phyloP scores from a whole-genome alignment of 192 early-diverging fungal genomes.

The Coemansia sp. region DNA sequence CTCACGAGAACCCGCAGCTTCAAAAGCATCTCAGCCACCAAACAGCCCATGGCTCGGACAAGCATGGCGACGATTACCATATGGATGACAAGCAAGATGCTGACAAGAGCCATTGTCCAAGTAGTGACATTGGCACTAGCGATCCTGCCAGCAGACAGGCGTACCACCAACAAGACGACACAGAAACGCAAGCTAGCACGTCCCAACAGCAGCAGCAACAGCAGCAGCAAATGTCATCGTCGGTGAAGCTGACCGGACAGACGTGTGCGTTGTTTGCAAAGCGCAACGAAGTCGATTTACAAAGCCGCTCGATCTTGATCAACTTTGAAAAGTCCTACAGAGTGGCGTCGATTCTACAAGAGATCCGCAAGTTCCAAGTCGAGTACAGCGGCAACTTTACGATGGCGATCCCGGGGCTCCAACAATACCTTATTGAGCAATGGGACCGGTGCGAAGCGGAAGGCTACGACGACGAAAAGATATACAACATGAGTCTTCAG shows the following conservation, averaged over 20 bases:
- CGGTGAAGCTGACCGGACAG: slow-evolving; percentile 43
- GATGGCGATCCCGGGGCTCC: slow-evolving; percentile 51
- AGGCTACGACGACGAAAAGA: slow-evolving; percentile 50
- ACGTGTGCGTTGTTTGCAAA: slow-evolving; percentile 41
- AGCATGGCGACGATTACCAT: neutral
- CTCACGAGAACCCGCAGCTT: slow-evolving; percentile 5
- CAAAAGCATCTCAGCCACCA: neutral
- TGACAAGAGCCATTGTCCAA: neutral
- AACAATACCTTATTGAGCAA: slow-evolving; percentile 52
- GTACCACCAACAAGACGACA: neutral
- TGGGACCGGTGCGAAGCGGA: slow-evolving; percentile 36
- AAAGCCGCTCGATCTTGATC: slow-evolving; percentile 58
- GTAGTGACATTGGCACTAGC: neutral
- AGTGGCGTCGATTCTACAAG: slow-evolving; percentile 62
- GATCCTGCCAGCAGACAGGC: neutral
- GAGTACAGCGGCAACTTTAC: slow-evolving; percentile 63
- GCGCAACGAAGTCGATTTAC: slow-evolving; percentile 32
- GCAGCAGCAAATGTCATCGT: neutral
- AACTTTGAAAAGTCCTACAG: slow-evolving; percentile 83
- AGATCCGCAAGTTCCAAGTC: slow-evolving; percentile 75
- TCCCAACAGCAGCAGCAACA: neutral
- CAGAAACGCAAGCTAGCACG: neutral
- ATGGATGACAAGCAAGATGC: neutral
- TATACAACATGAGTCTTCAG: slow-evolving; percentile 43
- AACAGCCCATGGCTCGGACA: neutral